phyloP scores from a whole-genome alignment of 2,329 filamentous ascomycete genomes.

The Phaeosphaeria sp. region DNA sequence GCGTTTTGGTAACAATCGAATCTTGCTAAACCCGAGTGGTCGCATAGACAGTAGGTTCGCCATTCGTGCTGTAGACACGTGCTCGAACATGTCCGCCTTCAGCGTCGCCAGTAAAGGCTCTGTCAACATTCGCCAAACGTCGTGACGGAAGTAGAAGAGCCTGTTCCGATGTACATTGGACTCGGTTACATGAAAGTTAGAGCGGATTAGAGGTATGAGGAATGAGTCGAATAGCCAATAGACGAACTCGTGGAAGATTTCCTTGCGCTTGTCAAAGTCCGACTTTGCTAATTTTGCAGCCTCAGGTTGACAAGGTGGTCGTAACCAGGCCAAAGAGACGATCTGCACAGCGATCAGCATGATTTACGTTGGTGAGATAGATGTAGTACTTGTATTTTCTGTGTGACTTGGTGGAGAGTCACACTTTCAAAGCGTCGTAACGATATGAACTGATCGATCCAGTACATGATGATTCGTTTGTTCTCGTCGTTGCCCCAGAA shows the following conservation, averaged over 20 bases:
- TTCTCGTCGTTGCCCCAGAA: constrained; percentile 79
- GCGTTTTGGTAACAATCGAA: constrained; percentile 84
- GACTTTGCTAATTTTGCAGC: constrained; percentile 68
- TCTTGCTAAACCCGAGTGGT: constrained; percentile 74
- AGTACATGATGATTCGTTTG: constrained; percentile 64
- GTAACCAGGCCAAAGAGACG: constrained; percentile 74
- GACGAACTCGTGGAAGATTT: constrained; percentile 83
- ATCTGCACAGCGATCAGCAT: constrained; percentile 58
- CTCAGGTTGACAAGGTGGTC: constrained; percentile 55
- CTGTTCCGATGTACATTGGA: constrained; percentile 79
- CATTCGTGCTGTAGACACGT: constrained; percentile 67
- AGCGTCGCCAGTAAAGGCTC: constrained; percentile 74
- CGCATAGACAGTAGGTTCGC: constrained; percentile 65
- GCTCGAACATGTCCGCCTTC: constrained; percentile 78
- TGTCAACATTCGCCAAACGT: constrained; percentile 81
- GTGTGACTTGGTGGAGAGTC: constrained; percentile 77
- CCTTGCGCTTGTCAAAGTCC: constrained; percentile 76
- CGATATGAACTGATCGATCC: constrained; percentile 78
- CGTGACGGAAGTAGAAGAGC: constrained; percentile 93
- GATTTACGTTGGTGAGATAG: constrained; percentile 6
- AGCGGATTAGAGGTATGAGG: constrained; percentile 82
- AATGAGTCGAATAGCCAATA: constrained; percentile 95
- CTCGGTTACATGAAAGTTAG: constrained; percentile 94
- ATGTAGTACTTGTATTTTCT: constrained; percentile 72
- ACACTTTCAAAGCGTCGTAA: constrained; percentile 82